Conservation (phyloP, 2,329 filamentous ascomycete species). For the Talaromyces funiculosus region DNA sequence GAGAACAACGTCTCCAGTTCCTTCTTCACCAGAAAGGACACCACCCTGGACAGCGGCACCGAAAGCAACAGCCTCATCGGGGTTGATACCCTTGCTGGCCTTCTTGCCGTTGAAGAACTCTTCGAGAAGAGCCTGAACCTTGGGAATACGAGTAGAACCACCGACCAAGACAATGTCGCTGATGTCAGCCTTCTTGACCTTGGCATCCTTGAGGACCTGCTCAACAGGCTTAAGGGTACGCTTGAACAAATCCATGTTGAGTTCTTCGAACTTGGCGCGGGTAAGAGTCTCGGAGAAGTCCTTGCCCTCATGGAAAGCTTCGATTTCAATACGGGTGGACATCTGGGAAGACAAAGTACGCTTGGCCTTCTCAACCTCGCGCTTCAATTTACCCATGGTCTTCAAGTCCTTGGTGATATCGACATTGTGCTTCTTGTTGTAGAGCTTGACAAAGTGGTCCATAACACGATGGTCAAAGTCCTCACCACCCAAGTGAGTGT, state of each 20-base stretch:
- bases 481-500: conserved; percentile 95
- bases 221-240: conserved; percentile 98
- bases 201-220: conserved; percentile 96
- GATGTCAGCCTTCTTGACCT: conserved; percentile 91
- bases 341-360: conserved; percentile 92
- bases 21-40: conserved; percentile 84
- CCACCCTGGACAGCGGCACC: conserved; percentile 96
- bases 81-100: conserved; percentile 98
- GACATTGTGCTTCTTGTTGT: conserved; percentile 96
- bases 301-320: conserved; percentile 92
- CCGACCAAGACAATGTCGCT: conserved; percentile 96
- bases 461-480: conserved; percentile 98
- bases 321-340: conserved; percentile 91
- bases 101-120: conserved; percentile 95
- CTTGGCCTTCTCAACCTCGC: conserved; percentile 99
- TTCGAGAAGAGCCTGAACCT: conserved; percentile 90
- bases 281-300: conserved; percentile 98
- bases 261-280: conserved; percentile 98
- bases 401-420: conserved; percentile 92
- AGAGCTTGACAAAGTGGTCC: conserved; percentile 90
- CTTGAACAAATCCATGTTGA: conserved; percentile 99
- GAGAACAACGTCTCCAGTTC: conserved; percentile 74
- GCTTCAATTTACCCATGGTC: conserved; percentile 99
- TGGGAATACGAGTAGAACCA: conserved; percentile 98
- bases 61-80: conserved; percentile 96